Conservation (phyloP, 768 basidiomycete species). For the Tricholoma terreum region DNA sequence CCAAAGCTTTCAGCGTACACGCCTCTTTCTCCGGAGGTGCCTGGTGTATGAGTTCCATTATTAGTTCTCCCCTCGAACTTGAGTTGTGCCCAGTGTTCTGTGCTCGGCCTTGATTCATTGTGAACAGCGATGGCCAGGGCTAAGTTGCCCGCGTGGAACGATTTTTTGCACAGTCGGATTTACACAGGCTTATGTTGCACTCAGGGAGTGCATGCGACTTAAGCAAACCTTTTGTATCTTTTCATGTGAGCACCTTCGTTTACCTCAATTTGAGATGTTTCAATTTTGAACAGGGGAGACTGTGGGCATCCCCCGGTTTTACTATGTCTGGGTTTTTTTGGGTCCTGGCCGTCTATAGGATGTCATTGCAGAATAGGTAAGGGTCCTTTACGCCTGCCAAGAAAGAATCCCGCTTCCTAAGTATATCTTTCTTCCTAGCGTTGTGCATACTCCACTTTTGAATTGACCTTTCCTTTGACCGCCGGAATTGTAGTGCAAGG, state of each 20-base stretch:
- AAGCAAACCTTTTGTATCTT: slow-evolving; percentile 79
- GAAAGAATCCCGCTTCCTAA: background rate
- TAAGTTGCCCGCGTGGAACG: slow-evolving; percentile 53
- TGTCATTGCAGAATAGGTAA: slow-evolving; percentile 70
- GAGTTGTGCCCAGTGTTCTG: slow-evolving; percentile 53
- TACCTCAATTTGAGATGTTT: background rate
- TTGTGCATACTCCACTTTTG: slow-evolving; percentile 73
- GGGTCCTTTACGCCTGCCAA: background rate
- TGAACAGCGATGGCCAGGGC: slow-evolving; percentile 64
- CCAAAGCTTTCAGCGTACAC: slow-evolving; percentile 70
- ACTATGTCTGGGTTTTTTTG: too few species aligned
- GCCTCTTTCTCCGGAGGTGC: slow-evolving; percentile 78
- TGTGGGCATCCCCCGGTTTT: too few species aligned
- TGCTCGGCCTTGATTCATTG: slow-evolving; percentile 70
- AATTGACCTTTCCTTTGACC: slow-evolving; percentile 63
- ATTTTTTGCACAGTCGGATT: slow-evolving; percentile 63
- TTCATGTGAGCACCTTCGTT: slow-evolving; percentile 50
- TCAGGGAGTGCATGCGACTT: slow-evolving; percentile 60
- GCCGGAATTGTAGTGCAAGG: slow-evolving; percentile 65
- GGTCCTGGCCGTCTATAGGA: too few species aligned
- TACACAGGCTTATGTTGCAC: slow-evolving; percentile 60
- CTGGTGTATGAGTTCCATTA: slow-evolving; percentile 49
- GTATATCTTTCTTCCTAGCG: slow-evolving; percentile 31
- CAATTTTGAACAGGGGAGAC: slow-evolving; percentile 50
- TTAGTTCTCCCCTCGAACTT: background rate